A percentile compares a stretch with the other conserved stretches of the same genome.
phyloP scores from a whole-genome alignment of 1,139 yeast genomes.

The Zygoascus hellenicus region DNA sequence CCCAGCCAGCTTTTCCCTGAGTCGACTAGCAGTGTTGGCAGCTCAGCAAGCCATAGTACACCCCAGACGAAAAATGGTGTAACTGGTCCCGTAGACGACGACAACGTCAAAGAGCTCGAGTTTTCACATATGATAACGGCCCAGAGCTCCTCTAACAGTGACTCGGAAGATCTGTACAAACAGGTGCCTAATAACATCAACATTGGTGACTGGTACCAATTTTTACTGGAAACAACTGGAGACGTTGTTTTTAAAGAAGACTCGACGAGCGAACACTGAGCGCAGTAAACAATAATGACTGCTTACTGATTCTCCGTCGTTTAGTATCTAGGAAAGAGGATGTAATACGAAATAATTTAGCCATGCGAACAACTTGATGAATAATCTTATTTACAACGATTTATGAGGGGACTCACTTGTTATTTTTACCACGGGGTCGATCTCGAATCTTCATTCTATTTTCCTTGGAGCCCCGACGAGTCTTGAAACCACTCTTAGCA shows the following conservation, averaged over 20 bases:
- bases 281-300: not conserved
- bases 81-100: conserved; percentile 2
- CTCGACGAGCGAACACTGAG: not conserved
- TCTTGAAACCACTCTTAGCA: conserved; percentile 88
- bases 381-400: too few relatives aligned
- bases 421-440: conserved; percentile 35
- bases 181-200: conserved; percentile 25
- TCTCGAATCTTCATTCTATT: conserved; percentile 83
- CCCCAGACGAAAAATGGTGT: not conserved
- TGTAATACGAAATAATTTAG: not conserved
- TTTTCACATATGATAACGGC: conserved; percentile 4
- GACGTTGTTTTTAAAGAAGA: not conserved
- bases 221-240: conserved; percentile 25
- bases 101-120: not conserved
- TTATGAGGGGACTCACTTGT: not conserved
- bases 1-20: conserved; percentile 38
- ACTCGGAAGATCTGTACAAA: not conserved
- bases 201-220: conserved; percentile 38
- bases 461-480: conserved; percentile 82
- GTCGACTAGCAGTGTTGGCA: conserved; percentile 13
- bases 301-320: not conserved
- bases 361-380: too few relatives aligned
- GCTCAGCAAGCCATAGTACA: not conserved
- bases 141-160: not conserved
- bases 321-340: not conserved